A percentile compares a stretch with the other conserved stretches of the same genome.
Conservation (phyloP, 306 rosid genomes). For the Rubus parviflorus region DNA sequence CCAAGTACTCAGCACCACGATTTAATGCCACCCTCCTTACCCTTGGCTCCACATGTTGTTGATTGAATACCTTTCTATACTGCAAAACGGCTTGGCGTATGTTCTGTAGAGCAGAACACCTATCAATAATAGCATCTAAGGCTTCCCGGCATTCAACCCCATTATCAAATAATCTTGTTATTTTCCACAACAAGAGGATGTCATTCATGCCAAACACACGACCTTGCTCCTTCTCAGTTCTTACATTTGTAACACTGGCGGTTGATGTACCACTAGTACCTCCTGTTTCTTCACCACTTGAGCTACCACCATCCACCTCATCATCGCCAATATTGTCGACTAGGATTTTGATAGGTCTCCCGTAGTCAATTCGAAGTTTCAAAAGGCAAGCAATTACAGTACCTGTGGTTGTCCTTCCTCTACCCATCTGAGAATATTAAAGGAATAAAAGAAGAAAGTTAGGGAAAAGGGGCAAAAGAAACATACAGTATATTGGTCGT, state of each 20-base stretch:
- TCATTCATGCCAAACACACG: constrained; percentile 84
- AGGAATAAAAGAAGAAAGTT: constrained; percentile 7
- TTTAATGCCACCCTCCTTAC: constrained; percentile 86
- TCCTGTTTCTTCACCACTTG: constrained; percentile 74
- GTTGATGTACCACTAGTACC: constrained; percentile 34
- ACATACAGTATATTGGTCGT: not conserved
- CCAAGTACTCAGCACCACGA: constrained; percentile 91
- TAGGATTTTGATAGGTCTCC: constrained; percentile 76
- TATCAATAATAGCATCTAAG: constrained; percentile 85
- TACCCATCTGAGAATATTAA: constrained; percentile 68
- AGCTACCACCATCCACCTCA: constrained; percentile 56
- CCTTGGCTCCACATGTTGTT: constrained; percentile 82
- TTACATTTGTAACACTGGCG: constrained; percentile 34
- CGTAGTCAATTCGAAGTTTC: constrained; percentile 78
- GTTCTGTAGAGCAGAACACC: constrained; percentile 90
- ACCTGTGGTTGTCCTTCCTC: constrained; percentile 94
- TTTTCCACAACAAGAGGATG: constrained; percentile 86
- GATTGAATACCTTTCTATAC: constrained; percentile 77
- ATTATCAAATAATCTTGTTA: constrained; percentile 79
- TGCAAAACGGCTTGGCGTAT: constrained; percentile 87
- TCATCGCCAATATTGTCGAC: constrained; percentile 46
- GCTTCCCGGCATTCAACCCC: constrained; percentile 91
- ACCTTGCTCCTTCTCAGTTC: constrained; percentile 45
- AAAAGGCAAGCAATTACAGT: constrained; percentile 91
- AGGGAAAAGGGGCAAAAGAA: constrained; percentile 7